Conservation (phyloP, 495 filamentous ascomycete species). For the Oidiodendron maius region DNA sequence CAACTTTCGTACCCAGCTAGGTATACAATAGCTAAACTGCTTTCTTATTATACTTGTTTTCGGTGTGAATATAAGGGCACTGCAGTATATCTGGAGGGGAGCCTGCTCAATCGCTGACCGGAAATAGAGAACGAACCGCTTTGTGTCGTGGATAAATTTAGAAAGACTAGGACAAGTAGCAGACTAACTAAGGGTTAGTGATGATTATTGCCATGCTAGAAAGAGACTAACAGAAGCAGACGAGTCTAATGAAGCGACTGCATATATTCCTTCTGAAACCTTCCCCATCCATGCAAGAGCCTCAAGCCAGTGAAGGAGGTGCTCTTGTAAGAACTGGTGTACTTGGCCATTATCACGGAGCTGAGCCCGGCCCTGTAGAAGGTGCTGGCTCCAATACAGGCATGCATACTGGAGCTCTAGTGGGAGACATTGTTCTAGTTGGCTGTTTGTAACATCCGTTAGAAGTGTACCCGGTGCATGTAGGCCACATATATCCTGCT, state of each 20-base stretch:
- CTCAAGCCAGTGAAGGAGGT: too few relatives aligned
- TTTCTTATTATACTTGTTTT: constrained; percentile 22
- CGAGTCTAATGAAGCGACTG: not conserved
- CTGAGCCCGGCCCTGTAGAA: constrained; percentile 1
- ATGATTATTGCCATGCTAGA: not conserved
- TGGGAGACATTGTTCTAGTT: constrained; percentile 15
- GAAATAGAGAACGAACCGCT: constrained; percentile 27
- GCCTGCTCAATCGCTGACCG: constrained; percentile 16
- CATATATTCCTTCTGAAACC: constrained; percentile 6
- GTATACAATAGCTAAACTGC: not conserved
- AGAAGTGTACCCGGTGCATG: constrained; percentile 14
- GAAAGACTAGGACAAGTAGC: not conserved
- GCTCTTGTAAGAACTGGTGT: constrained; percentile 4
- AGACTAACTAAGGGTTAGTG: not conserved
- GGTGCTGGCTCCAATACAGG: constrained; percentile 7
- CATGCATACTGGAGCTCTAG: constrained; percentile 17
- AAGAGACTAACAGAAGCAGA: not conserved
- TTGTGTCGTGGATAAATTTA: constrained; percentile 27
- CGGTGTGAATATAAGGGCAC: constrained; percentile 30
- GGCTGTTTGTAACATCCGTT: constrained; percentile 14
- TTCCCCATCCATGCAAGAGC: constrained; percentile 4
- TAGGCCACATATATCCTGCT: too few relatives aligned
- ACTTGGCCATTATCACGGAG: not conserved
- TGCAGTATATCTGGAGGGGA: constrained; percentile 24
- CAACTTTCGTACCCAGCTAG: not conserved